phyloP scores from a whole-genome alignment of 257 asterid genomes.

The Rubia yunnanensis region DNA sequence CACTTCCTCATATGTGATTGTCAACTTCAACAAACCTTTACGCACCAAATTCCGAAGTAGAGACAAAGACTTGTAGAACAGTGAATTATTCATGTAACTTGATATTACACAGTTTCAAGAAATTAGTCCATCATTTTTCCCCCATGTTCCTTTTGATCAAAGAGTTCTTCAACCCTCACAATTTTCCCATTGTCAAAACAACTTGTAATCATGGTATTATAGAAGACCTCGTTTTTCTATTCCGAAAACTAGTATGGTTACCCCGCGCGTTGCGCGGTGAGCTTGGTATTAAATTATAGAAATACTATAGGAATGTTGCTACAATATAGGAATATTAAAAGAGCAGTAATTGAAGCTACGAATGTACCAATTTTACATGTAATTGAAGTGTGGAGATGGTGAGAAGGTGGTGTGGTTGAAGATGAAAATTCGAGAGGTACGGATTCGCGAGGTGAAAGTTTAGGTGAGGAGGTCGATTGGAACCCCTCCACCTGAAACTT shows the following conservation, averaged over 20 bases:
- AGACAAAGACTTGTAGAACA: slow-evolving; percentile 45
- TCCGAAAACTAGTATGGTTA: slow-evolving; percentile 40
- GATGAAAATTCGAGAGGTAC: no score
- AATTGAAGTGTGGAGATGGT: no score
- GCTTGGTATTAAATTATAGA: no score
- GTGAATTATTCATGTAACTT: slow-evolving; percentile 50
- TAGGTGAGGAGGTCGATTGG: no score
- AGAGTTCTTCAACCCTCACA: slow-evolving; percentile 47
- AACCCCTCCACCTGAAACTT: no score
- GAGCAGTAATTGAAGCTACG: no score
- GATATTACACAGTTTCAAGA: slow-evolving; percentile 83
- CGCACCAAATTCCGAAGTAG: slow-evolving; percentile 31
- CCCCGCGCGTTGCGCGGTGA: no score
- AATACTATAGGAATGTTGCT: no score
- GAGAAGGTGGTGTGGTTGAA: no score
- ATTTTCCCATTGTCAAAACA: slow-evolving; percentile 48
- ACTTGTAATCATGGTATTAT: slow-evolving; percentile 69
- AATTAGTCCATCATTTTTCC: slow-evolving; percentile 39
- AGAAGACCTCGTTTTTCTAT: slow-evolving; percentile 59
- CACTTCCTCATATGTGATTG: slow-evolving; percentile 60
- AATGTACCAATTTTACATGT: no score
- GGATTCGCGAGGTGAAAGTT: no score
- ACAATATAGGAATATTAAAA: no score
- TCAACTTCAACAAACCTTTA: slow-evolving; percentile 40
- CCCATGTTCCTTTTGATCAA: slow-evolving; percentile 44